Percentiles rank a stretch among this genome's conserved stretches.
These are phyloP conservation scores for Arctium minus DNA, from an alignment of 129 eudicot species.

Conservation along the genomic window DNA sequence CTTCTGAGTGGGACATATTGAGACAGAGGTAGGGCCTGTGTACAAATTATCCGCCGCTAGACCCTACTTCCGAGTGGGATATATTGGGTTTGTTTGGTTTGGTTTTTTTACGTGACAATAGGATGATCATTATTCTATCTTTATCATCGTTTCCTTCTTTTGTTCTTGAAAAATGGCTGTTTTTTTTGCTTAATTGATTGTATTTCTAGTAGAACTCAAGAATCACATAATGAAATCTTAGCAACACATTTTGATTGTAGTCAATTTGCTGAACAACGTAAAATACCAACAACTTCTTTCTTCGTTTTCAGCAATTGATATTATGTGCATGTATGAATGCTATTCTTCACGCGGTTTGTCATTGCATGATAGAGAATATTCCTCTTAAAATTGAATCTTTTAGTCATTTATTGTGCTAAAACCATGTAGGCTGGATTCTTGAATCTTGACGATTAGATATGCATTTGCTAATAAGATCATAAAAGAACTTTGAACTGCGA, in stretches of 20 bases:
- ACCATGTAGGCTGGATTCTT: not conserved
- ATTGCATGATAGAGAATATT: not conserved
- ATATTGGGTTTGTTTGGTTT: no score
- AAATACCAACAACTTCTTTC: not conserved
- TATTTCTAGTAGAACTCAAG: not conserved
- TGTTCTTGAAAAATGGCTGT: not conserved
- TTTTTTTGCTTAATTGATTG: not conserved
- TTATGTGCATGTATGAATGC: not conserved
- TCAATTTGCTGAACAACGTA: not conserved
- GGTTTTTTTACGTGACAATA: not conserved
- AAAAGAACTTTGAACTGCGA: not conserved
- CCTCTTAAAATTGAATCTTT: not conserved
- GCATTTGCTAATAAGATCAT: not conserved
- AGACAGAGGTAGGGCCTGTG: no score
- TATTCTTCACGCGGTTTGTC: not conserved
- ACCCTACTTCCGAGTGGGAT: no score
- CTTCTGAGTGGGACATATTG: no score
- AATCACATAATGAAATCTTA: not conserved
- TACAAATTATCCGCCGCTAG: no score
- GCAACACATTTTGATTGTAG: constrained; percentile 7
- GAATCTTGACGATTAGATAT: no score
- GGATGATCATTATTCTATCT: not conserved
- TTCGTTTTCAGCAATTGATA: not conserved
- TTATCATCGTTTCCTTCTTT: not conserved
- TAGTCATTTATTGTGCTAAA: not conserved